Conservation (phyloP, 176 grass and related monocot species). For the Panicum miliaceum region DNA sequence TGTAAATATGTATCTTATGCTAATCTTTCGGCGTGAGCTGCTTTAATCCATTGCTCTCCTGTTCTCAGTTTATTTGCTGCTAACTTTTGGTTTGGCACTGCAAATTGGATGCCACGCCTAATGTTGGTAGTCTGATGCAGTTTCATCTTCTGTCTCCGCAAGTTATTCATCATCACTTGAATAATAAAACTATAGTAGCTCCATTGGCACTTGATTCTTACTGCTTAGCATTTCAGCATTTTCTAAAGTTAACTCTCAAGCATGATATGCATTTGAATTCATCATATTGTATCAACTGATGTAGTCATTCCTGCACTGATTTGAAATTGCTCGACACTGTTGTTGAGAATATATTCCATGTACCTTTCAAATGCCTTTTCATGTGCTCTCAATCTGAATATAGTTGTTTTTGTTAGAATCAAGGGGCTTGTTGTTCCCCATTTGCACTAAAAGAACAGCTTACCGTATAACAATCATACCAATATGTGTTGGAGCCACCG, state of each 20-base stretch:
- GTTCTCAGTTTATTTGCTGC: not conserved
- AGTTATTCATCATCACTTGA: not conserved
- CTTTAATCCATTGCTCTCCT: conserved; percentile 15
- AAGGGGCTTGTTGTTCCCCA: not conserved
- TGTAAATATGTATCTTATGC: conserved; percentile 32
- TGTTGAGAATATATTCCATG: conserved; percentile 20
- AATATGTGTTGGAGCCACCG: not conserved
- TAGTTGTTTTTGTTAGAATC: not conserved
- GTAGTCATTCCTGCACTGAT: not conserved
- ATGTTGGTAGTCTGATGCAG: not conserved
- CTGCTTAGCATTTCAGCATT: conserved; percentile 8
- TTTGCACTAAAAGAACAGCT: not conserved
- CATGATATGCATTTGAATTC: conserved; percentile 1
- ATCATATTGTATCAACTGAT: not conserved
- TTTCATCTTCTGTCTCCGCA: not conserved
- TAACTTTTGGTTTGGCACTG: not conserved
- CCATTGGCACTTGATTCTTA: not conserved
- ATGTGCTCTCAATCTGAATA: not conserved
- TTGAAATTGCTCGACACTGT: not conserved
- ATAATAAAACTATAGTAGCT: not conserved
- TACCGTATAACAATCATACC: not conserved
- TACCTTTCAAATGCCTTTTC: not conserved
- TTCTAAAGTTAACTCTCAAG: not conserved
- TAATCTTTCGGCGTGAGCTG: conserved; percentile 26
- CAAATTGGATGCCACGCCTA: not conserved